phyloP scores from a whole-genome alignment of 192 early-diverging fungal species.

The Coemansia sp. region DNA sequence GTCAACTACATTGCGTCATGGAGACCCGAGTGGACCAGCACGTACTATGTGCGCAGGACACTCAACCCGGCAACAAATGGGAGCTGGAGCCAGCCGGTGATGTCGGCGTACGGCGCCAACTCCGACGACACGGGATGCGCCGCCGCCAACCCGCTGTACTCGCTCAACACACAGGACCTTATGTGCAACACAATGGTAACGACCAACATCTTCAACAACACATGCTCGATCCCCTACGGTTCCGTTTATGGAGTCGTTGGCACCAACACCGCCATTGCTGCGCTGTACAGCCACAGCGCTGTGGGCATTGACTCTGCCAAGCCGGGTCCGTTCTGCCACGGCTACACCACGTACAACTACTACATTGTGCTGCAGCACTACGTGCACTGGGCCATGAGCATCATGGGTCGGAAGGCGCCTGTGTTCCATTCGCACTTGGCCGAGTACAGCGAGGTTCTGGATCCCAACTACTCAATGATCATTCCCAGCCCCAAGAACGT shows the following conservation, averaged over 20 bases:
- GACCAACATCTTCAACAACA: constrained; percentile 18
- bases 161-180: constrained; percentile 28
- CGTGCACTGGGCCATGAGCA: constrained; percentile 37
- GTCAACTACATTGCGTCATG: constrained; percentile 49
- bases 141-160: constrained; percentile 19
- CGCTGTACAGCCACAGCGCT: constrained; percentile 48
- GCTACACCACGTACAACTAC: constrained; percentile 26
- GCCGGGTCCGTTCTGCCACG: constrained; percentile 10
- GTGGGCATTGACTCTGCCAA: background rate
- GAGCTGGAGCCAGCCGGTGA: constrained; percentile 23
- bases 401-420: constrained; percentile 23
- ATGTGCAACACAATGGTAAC: constrained; percentile 34
- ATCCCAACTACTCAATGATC: constrained; percentile 35
- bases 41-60: constrained; percentile 37
- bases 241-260: constrained; percentile 30
- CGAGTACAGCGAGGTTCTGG: constrained; percentile 32
- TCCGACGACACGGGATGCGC: constrained; percentile 14
- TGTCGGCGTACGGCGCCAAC: constrained; percentile 4
- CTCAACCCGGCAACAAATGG: constrained; percentile 2
- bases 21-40: constrained; percentile 37
- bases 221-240: constrained; percentile 30
- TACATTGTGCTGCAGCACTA: constrained; percentile 47
- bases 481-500: constrained; percentile 13
- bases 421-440: constrained; percentile 32
- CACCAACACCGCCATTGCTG: constrained; percentile 31